A percentile compares a stretch with the other conserved stretches of the same genome.
These are phyloP conservation scores for Phoenix dactylifera DNA, from an alignment of 176 grass and related monocot species.

Conservation along the genomic window DNA sequence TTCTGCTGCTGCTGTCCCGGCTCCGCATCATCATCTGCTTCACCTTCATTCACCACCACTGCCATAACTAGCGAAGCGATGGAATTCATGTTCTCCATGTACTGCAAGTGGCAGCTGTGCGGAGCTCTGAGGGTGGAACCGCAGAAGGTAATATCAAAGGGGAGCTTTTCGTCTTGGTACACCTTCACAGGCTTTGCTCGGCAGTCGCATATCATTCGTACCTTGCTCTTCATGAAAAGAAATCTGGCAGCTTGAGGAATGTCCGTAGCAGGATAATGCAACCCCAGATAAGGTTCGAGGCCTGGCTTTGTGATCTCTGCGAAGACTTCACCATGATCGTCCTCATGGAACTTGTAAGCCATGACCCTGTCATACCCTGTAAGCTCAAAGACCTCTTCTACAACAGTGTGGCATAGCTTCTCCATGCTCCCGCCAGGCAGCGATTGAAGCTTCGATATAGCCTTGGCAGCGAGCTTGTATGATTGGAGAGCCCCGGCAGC, in stretches of 20 bases:
- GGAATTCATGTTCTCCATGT: constrained; percentile 98
- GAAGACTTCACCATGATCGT: constrained; percentile 79
- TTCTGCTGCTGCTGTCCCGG: constrained; percentile 31
- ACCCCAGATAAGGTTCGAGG: constrained; percentile 74
- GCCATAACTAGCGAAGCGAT: constrained; percentile 93
- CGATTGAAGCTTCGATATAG: constrained; percentile 79
- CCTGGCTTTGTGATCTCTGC: constrained; percentile 77
- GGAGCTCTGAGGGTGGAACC: constrained; percentile 76
- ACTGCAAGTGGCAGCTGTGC: constrained; percentile 87
- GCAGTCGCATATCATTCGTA: constrained; percentile 88
- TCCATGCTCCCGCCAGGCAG: constrained; percentile 66
- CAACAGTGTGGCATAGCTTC: constrained; percentile 57
- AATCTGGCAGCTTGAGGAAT: constrained; percentile 88
- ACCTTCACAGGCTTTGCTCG: constrained; percentile 56
- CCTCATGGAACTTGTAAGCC: constrained; percentile 95
- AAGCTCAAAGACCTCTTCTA: constrained; percentile 82
- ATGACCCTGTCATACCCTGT: constrained; percentile 95
- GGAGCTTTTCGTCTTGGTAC: constrained; percentile 50
- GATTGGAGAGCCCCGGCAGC: constrained; percentile 89
- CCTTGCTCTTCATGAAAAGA: constrained; percentile 96
- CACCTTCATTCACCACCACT: constrained; percentile 62
- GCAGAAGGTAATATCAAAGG: constrained; percentile 68
- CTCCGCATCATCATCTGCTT: constrained; percentile 35
- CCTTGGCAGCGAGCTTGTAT: constrained; percentile 93
- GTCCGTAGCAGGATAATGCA: constrained; percentile 92